Evolutionary conservation across 1,139 yeast species (phyloP), one percentile per base, ranked within the genome.

Genomic region (Meyerozyma guilliermondii): DNA sequence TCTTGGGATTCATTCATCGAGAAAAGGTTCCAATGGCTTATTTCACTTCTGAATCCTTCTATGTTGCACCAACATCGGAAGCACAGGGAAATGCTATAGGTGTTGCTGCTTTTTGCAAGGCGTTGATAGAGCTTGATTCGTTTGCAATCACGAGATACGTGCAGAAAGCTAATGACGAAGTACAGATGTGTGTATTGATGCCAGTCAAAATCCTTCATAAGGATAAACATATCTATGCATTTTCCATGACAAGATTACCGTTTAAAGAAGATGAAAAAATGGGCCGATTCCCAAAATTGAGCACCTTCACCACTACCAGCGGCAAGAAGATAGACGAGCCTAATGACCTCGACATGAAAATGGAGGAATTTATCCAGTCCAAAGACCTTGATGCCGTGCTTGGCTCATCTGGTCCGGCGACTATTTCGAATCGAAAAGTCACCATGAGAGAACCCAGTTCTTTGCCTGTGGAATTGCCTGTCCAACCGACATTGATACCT

Each of bases 261-360:
- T 87, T 78, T 60, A 74, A 76, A 28, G 96, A 88, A 51, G 97
- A 91, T 56, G 84, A 80, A 50, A 79, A 83, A 48, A 65, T 76
- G 11, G 80, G 85, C 13, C 68, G 69, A 38, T 84, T 86, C 50
- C 83, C 87, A 0, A 64, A 66, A 18, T 59, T 87, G 39, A 58
- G 68, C 1, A 59, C 26, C 3, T 33, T 33, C 36, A 49, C 52
- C 7, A 42, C 55, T 6, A 44, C 35, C 13, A 33, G 36, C 36
- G 24, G 24, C 6, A 33, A 6, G 24, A 10, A 33, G 5, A 17
- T 33, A 11, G 24, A 8, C 13, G 5, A 17, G 4, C 24, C 50
- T 1, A 38, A 42, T 44, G 26, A 49, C 38, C 48, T 52, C 30
- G 52, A 50, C 43, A 42, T 43, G 3, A 45, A 57, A 17, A 66